A percentile compares a stretch with the other conserved stretches of the same genome.
Evolutionary conservation across 1,284 basidiomycete species (phyloP).

Genomic region (Heterobasidion irregulare): DNA sequence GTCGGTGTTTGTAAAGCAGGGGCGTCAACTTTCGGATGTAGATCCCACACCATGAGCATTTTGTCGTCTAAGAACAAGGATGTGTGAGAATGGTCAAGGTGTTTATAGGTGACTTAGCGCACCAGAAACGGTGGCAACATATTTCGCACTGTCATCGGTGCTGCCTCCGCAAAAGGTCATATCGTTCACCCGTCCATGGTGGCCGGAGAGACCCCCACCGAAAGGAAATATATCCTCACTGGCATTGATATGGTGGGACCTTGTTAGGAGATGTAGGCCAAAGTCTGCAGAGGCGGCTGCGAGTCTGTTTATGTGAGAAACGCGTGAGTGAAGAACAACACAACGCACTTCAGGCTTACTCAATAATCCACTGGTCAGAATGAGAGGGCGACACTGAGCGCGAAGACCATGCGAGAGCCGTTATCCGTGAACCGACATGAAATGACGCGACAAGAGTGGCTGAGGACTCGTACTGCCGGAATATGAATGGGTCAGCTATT

Average conservation of each 20-base stretch:
- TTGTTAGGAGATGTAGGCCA: constrained; percentile 60
- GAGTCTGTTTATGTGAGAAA: constrained; percentile 34
- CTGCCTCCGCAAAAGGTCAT: constrained; percentile 70
- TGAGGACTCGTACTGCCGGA: constrained; percentile 20
- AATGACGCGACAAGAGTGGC: constrained; percentile 55
- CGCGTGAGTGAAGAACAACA: neutral
- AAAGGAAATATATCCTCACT: constrained; percentile 57
- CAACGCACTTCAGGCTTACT: constrained; percentile 35
- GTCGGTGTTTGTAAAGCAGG: constrained; percentile 16
- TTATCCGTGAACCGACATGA: constrained; percentile 61
- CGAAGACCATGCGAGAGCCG: constrained; percentile 73
- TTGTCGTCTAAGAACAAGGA: constrained; percentile 50
- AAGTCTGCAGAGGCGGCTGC: constrained; percentile 60
- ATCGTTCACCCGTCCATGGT: constrained; percentile 66
- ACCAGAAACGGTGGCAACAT: constrained; percentile 76
- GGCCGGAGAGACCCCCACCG: constrained; percentile 69
- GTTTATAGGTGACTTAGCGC: constrained; percentile 11
- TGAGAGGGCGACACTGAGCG: constrained; percentile 54
- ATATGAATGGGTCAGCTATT: neutral
- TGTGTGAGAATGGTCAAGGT: neutral
- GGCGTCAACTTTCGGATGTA: constrained; percentile 44
- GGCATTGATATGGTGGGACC: constrained; percentile 27
- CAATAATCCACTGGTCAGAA: constrained; percentile 58
- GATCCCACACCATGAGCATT: constrained; percentile 78
- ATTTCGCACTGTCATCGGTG: constrained; percentile 54